Evolutionary conservation across 2,329 filamentous ascomycete species (phyloP).

Genomic region (Hymenoscyphus repandus): DNA sequence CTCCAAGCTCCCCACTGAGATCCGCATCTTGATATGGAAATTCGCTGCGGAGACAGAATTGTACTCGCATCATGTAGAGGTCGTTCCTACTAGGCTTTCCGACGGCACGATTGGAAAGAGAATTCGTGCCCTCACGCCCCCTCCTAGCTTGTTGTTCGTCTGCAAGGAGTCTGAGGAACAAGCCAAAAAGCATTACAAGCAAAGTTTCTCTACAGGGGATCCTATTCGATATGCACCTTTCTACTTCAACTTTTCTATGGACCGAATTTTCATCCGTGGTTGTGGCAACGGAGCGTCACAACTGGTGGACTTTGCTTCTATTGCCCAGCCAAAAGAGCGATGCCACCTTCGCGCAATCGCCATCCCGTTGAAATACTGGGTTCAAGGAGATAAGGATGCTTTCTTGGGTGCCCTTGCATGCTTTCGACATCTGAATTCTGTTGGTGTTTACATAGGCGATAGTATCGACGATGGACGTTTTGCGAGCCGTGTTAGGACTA

Average conservation of each 20-base stretch:
- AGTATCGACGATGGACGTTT: background rate
- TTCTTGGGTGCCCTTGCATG: background rate
- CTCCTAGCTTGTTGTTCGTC: background rate
- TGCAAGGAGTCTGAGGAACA: background rate
- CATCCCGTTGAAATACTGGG: slow-evolving; percentile 1
- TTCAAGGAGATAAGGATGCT: background rate
- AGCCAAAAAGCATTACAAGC: background rate
- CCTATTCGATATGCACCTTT: background rate
- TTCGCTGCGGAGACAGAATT: background rate
- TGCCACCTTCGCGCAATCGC: background rate
- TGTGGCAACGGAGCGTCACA: background rate
- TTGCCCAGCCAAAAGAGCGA: background rate
- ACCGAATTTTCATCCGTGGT: slow-evolving; percentile 14
- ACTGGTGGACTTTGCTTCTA: background rate
- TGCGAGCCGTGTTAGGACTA: background rate
- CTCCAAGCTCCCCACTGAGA: slow-evolving; percentile 5
- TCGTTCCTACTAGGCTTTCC: background rate
- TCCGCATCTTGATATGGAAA: slow-evolving; percentile 7
- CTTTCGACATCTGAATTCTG: background rate
- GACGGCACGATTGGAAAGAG: background rate
- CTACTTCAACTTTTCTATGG: slow-evolving; percentile 12
- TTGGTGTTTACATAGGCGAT: background rate
- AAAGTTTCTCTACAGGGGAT: background rate
- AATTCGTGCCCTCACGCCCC: too few species aligned
- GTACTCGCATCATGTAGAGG: background rate